These are phyloP conservation scores for Magnaporthales sp. DNA, from an alignment of 2,329 filamentous ascomycete species.

Conservation along the genomic window DNA sequence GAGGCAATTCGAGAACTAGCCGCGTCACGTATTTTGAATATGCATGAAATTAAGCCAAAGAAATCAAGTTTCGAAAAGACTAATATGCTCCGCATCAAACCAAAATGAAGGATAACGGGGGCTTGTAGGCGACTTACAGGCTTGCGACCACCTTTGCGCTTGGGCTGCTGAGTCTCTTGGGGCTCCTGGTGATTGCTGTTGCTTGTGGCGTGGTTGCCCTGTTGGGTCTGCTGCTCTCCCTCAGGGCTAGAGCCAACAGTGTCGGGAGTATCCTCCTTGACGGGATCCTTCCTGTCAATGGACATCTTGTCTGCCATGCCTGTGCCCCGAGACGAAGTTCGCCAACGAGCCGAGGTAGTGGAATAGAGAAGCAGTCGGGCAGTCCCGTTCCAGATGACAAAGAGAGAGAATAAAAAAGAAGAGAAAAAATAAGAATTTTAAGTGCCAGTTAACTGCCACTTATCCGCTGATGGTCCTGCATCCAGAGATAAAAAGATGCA, in stretches of 20 bases:
- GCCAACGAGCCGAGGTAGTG: slow-evolving; percentile 5
- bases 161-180: slow-evolving; percentile 59
- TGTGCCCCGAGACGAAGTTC: slow-evolving; percentile 23
- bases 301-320: slow-evolving; percentile 62
- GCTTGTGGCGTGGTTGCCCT: slow-evolving; percentile 12
- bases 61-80: neutral
- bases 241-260: slow-evolving; percentile 54
- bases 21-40: neutral
- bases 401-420: slow-evolving; percentile 9
- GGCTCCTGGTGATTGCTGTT: slow-evolving; percentile 20
- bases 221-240: slow-evolving; percentile 30
- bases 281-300: slow-evolving; percentile 50
- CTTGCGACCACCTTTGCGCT: slow-evolving; percentile 95
- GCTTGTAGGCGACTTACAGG: slow-evolving; percentile 53
- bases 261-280: slow-evolving; percentile 48
- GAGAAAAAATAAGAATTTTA: slow-evolving; percentile 6
- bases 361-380: neutral
- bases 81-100: neutral
- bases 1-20: neutral
- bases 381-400: neutral
- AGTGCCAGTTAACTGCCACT: slow-evolving; percentile 7
- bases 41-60: neutral
- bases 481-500: slow-evolving; percentile 2
- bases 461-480: slow-evolving; percentile 4
- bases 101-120: neutral